Evolutionary conservation across 345 rosid genomes (phyloP).

Genomic region (Gynandropsis gynandra): DNA sequence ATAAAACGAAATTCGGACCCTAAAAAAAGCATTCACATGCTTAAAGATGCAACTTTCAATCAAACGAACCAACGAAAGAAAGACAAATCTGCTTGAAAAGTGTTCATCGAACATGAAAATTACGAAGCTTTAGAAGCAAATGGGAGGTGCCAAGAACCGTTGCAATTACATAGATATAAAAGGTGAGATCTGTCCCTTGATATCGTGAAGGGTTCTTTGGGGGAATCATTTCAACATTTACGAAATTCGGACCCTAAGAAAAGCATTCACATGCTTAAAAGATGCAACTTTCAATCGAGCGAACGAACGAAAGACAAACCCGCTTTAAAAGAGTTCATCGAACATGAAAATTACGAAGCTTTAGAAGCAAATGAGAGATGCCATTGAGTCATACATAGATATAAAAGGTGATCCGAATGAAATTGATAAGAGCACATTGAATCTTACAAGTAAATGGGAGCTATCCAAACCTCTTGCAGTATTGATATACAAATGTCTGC

Average conservation of each 20-base stretch:
- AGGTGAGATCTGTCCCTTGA: no score
- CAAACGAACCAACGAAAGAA: no score
- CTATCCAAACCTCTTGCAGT: conserved; percentile 62
- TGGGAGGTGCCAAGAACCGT: not conserved
- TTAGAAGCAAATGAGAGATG: not conserved
- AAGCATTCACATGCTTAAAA: no score
- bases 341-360: conserved; percentile 2
- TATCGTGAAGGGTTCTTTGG: no score
- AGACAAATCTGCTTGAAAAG: not conserved
- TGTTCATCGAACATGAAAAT: not conserved
- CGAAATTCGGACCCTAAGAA: not conserved
- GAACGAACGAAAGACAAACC: not conserved
- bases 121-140: not conserved
- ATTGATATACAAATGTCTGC: conserved; percentile 84
- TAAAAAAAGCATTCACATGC: not conserved
- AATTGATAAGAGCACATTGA: not conserved
- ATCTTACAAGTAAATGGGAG: conserved; percentile 51
- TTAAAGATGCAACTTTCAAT: no score
- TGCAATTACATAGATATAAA: not conserved
- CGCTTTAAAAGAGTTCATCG: not conserved
- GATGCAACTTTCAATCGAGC: no score
- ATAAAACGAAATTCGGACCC: not conserved
- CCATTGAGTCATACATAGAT: not conserved
- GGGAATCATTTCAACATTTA: no score
- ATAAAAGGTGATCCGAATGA: no score